Percentiles rank a stretch among this genome's conserved stretches.
Evolutionary conservation across 2,329 filamentous ascomycete genomes (phyloP).

Genomic region (Aspergillus caelatus): DNA sequence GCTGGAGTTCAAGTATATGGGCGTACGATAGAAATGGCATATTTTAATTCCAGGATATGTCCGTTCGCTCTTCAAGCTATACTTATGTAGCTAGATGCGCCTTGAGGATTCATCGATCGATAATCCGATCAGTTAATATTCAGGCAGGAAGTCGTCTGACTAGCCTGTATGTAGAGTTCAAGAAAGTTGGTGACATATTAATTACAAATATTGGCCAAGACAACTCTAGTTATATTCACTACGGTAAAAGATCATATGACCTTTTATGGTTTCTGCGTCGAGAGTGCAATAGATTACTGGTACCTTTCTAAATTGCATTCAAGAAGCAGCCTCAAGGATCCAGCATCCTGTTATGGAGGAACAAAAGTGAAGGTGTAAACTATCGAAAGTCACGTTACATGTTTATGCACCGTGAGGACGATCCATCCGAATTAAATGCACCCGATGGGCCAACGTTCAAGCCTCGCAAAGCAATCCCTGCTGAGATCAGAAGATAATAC

Average conservation of each 20-base stretch:
- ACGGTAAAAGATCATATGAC: no score
- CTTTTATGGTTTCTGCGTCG: no score
- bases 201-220: not conserved
- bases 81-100: not conserved
- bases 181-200: not conserved
- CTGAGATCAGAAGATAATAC: not conserved
- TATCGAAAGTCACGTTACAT: not conserved
- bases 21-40: constrained; percentile 16
- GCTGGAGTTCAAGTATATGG: constrained; percentile 10
- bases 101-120: not conserved
- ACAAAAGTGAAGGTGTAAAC: not conserved
- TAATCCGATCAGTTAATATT: not conserved
- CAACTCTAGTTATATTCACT: no score
- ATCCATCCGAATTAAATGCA: not conserved
- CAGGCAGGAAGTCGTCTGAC: not conserved
- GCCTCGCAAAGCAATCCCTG: not conserved
- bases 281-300: not conserved
- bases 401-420: not conserved
- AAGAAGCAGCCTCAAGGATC: no score
- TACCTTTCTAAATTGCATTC: no score
- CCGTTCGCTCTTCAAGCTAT: not conserved
- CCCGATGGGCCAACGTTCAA: not conserved
- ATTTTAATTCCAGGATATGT: not conserved
- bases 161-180: not conserved
- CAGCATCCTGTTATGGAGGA: no score